Percentiles rank a stretch among this genome's conserved stretches.
Conservation (phyloP, 768 basidiomycete species). For the Albatrellus ellisii region DNA sequence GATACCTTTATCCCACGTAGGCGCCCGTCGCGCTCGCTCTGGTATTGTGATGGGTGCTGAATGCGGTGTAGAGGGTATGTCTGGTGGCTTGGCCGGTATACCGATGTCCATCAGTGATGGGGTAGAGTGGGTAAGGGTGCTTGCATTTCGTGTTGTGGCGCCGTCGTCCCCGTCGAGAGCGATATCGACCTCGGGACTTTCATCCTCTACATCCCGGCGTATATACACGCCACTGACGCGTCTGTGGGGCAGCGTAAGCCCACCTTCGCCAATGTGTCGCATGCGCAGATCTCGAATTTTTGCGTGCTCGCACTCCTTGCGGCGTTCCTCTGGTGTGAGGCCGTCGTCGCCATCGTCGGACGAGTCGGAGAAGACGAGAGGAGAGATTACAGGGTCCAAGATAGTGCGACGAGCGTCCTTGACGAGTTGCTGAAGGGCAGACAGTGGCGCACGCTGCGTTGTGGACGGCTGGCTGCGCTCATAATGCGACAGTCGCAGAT, state of each 20-base stretch:
- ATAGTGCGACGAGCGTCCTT: slow-evolving; percentile 35
- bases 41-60: background rate
- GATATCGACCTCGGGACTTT: slow-evolving; percentile 49
- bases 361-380: slow-evolving; percentile 21
- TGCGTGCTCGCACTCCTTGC: slow-evolving; percentile 31
- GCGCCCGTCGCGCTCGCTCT: background rate
- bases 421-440: slow-evolving; percentile 46
- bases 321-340: slow-evolving; percentile 27
- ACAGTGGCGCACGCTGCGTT: slow-evolving; percentile 32
- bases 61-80: background rate
- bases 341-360: slow-evolving; percentile 24
- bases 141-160: background rate
- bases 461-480: slow-evolving; percentile 26
- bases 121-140: background rate
- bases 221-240: slow-evolving; percentile 33
- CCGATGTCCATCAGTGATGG: background rate
- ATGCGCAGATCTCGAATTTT: slow-evolving; percentile 47
- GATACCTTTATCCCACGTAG: too few relatives aligned
- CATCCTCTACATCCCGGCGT: slow-evolving; percentile 43
- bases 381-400: slow-evolving; percentile 30
- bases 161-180: slow-evolving; percentile 21
- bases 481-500: slow-evolving; percentile 22
- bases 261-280: slow-evolving; percentile 26
- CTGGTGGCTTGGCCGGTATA: background rate
- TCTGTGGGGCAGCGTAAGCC: slow-evolving; percentile 13